Percentiles rank a stretch among this genome's conserved stretches.
These are phyloP conservation scores for Mycena alexandri DNA, from an alignment of 768 basidiomycete species.

Conservation along the genomic window DNA sequence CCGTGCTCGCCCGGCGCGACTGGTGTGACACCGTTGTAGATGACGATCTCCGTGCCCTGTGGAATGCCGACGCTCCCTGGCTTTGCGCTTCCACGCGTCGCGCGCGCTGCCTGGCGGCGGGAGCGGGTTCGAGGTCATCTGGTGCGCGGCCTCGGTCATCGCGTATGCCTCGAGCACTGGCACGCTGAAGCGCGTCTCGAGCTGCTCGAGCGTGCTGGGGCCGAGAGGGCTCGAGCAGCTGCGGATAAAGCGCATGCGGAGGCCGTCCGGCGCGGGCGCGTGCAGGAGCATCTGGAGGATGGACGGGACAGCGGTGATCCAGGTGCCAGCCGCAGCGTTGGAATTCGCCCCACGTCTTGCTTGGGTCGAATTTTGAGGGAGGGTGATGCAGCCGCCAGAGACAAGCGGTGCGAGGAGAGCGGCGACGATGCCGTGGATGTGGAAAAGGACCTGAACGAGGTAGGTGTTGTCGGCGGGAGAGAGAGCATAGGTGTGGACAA, in stretches of 20 bases:
- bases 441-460: slow-evolving; percentile 26
- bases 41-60: slow-evolving; percentile 22
- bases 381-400: slow-evolving; percentile 22
- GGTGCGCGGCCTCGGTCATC: slow-evolving; percentile 24
- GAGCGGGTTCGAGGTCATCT: slow-evolving; percentile 27
- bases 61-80: slow-evolving; percentile 17
- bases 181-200: slow-evolving; percentile 16
- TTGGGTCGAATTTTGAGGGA: slow-evolving; percentile 16
- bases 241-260: slow-evolving; percentile 18
- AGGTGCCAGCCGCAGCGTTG: slow-evolving; percentile 12
- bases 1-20: slow-evolving; percentile 12
- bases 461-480: slow-evolving; percentile 24
- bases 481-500: slow-evolving; percentile 23
- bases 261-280: slow-evolving; percentile 11
- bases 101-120: neutral
- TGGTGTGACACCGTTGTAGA: slow-evolving; percentile 4
- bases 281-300: slow-evolving; percentile 21
- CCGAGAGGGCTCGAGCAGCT: slow-evolving; percentile 25
- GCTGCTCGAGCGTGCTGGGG: slow-evolving; percentile 22
- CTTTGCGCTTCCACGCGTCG: slow-evolving; percentile 1
- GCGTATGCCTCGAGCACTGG: slow-evolving; percentile 25
- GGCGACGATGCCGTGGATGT: slow-evolving; percentile 28
- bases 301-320: slow-evolving; percentile 21
- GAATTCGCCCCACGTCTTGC: slow-evolving; percentile 20
- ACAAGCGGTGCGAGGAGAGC: slow-evolving; percentile 17